These are phyloP conservation scores for Backusella australiensis DNA, from an alignment of 192 early-diverging fungal species.

Conservation along the genomic window DNA sequence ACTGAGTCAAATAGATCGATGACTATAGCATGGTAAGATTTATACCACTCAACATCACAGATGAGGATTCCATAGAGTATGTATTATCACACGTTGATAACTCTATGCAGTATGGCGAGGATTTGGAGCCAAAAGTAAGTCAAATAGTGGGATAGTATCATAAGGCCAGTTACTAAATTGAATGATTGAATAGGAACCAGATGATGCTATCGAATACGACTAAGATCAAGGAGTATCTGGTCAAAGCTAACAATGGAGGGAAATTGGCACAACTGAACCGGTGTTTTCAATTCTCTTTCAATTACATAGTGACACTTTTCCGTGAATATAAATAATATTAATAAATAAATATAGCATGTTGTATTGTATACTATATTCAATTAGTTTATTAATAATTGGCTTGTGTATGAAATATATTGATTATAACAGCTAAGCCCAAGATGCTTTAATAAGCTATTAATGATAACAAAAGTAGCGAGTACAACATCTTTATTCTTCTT, in stretches of 20 bases:
- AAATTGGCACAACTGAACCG: background rate
- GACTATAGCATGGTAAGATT: conserved; percentile 98
- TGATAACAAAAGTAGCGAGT: background rate
- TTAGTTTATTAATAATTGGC: background rate
- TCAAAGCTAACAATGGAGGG: conserved; percentile 2
- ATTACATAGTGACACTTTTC: background rate
- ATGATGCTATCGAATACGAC: conserved; percentile 28
- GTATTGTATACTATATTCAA: background rate
- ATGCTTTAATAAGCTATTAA: background rate
- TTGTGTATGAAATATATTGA: background rate
- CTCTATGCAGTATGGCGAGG: conserved; percentile 97
- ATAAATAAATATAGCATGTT: background rate
- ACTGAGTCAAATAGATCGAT: conserved; percentile 63
- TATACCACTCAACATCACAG: conserved; percentile 88
- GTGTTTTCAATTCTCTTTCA: background rate
- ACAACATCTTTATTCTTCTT: background rate
- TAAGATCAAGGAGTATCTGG: background rate
- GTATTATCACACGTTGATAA: conserved; percentile 90
- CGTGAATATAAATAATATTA: background rate
- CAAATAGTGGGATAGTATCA: background rate
- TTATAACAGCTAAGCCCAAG: background rate
- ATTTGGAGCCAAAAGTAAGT: conserved; percentile 87
- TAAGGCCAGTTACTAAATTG: conserved; percentile 12
- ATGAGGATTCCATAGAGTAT: conserved; percentile 90
- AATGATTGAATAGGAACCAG: conserved; percentile 30